Evolutionary conservation across 176 grass and related monocot species (phyloP), one percentile per base, ranked within the genome.

Genomic region (Ananas comosus): DNA sequence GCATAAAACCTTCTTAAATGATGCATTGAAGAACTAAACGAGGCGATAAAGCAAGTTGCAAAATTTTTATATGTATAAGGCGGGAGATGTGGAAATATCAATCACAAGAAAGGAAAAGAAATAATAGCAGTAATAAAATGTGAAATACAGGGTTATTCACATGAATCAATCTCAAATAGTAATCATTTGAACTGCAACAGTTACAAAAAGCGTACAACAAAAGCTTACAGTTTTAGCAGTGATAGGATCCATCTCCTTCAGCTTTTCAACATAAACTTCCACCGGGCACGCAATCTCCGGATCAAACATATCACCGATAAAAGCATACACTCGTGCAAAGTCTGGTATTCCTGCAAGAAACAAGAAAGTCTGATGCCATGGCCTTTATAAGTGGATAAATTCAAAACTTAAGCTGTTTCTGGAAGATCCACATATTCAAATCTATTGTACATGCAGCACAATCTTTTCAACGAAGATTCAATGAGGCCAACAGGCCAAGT

Each of bases 301-400:
- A 71, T 97, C 93, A 78, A 97, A 92, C 54, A 97, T 81, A 71
- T 89, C 85, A n/a, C 93, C 93, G 12, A 97, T 68, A 74, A 97
- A 97, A 67, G 61, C 65, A 73, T 89, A 97, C 10, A 88, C 84
- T 58, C 75, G 83, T 16, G 82, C 76, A 33, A 92, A 92, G n/a
- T 87, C 75, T 71, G 88, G n/a, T 5, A 79, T 82, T 12, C 50
- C 92, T 96, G 80, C 68, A 61, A 51, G 29, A 70, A 24, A 52
- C 1, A 33, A 10, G 52, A 53, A 21, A 13, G 14, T 61, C 11
- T 25, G 50, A 70, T 25, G 11, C 53, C 42, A 12, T 42, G 33
- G 33, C 33, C 4, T 42, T 42, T 7, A 7, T 7, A 7, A 42
- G 33, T 42, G 33, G 33, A 42, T 42, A 42, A 42, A 42, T 42